These are phyloP conservation scores for Berberis thunbergii DNA, from an alignment of 164 flowering plant genomes.

Conservation along the genomic window DNA sequence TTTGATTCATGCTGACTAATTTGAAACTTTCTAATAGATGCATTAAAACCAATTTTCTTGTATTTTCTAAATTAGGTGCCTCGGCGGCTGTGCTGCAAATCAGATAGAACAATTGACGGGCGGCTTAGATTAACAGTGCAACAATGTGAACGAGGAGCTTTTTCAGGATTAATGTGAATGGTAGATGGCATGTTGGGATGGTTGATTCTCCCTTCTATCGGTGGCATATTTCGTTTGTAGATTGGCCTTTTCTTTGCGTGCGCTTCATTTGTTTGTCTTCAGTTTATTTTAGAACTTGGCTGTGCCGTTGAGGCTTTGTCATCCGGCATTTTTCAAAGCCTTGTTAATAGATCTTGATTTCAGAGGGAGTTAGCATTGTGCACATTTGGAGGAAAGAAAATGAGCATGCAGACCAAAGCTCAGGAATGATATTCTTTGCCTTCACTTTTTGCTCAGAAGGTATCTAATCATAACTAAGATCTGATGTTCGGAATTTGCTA, in stretches of 20 bases:
- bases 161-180: constrained; percentile 18
- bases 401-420: constrained; percentile 14
- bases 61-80: constrained; percentile 29
- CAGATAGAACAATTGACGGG: constrained; percentile 26
- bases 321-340: constrained; percentile 4
- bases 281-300: too few species aligned
- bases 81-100: constrained; percentile 43
- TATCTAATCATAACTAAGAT: constrained; percentile 19
- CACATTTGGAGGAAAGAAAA: constrained; percentile 15
- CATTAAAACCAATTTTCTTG: not conserved
- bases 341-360: constrained; percentile 2
- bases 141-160: constrained; percentile 35
- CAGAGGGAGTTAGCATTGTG: constrained; percentile 11
- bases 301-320: not conserved
- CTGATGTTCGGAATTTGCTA: constrained; percentile 10
- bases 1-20: not conserved
- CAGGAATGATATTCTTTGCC: constrained; percentile 22
- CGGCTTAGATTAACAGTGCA: constrained; percentile 31
- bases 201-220: not conserved
- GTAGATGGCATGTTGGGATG: constrained; percentile 8
- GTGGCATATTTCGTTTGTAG: not conserved
- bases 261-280: not conserved
- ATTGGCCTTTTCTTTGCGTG: constrained; percentile 3
- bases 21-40: not conserved
- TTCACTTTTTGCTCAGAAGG: constrained; percentile 26